Percentiles rank a stretch among this genome's conserved stretches.
Evolutionary conservation across 306 rosid genomes (phyloP).

Genomic region (Trichosanthes truncata): DNA sequence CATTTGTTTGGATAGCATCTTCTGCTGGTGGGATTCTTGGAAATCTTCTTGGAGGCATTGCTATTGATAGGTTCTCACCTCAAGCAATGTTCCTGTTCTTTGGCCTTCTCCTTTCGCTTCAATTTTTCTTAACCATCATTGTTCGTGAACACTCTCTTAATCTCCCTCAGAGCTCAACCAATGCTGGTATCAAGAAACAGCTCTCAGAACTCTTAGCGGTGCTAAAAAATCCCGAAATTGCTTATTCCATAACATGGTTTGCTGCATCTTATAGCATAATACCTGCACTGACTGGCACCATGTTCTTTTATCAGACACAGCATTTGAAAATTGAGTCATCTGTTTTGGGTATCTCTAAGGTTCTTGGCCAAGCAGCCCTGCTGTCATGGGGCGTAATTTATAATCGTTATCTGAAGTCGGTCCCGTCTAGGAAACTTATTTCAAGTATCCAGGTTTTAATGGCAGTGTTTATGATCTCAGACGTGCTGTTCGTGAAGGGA

Average conservation of each 20-base stretch:
- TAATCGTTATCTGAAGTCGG: conserved; percentile 42
- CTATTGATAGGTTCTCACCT: conserved; percentile 40
- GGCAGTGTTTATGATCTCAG: conserved; percentile 72
- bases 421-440: conserved; percentile 60
- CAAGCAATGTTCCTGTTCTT: conserved; percentile 52
- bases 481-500: conserved; percentile 67
- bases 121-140: conserved; percentile 45
- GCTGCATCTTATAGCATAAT: conserved; percentile 73
- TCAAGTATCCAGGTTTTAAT: conserved; percentile 54
- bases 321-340: conserved; percentile 58
- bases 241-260: conserved; percentile 67
- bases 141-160: conserved; percentile 54
- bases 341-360: conserved; percentile 69
- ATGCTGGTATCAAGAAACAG: conserved; percentile 49
- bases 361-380: conserved; percentile 81
- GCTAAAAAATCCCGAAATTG: conserved; percentile 53
- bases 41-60: conserved; percentile 63
- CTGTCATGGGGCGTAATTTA: conserved; percentile 70
- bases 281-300: conserved; percentile 77
- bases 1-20: conserved; percentile 86
- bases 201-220: conserved; percentile 46
- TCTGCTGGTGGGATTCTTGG: conserved; percentile 84
- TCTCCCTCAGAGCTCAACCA: conserved; percentile 40
- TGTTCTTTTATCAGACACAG: conserved; percentile 92
- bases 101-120: conserved; percentile 54